Evolutionary conservation across 163 green algal genomes (phyloP), one percentile per base, ranked within the genome.

Genomic region (Coccomyxa subellipsoidea): DNA sequence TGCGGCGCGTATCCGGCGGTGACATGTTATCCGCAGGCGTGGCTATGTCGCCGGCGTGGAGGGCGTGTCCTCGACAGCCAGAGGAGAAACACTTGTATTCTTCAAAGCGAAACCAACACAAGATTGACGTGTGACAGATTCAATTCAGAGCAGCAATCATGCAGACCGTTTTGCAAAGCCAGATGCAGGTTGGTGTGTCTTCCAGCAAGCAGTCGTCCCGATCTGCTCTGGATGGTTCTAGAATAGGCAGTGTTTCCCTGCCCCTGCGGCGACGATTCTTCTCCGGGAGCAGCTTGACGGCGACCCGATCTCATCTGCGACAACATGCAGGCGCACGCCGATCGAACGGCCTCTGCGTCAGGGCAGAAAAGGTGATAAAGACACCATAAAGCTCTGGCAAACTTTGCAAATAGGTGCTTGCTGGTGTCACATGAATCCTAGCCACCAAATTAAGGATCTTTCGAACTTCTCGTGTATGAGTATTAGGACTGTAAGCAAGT

Each of bases 351-450:
- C 29, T 73, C 7, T 36, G 66, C 66, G 66, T 73, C 29, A 32
- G 66, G 18, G 66, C 66, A 73, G 66, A 73, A 23, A 73, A 73
- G 66, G 66, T 73, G 66, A 73, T 32, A 73, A 73, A 34, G 66
- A 73, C 66, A 34, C 47, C 47, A 59, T 59, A 59, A 27, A 27
- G 47, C 47, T 59, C 5, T 6, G 23, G 47, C 23, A 59, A 27
- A 59, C 23, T 23, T 59, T 59, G 47, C 2, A 59, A 59, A 59
- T n/a, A n/a, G n/a, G n/a, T n/a, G n/a, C n/a, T n/a, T n/a, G n/a
- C n/a, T n/a, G n/a, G n/a, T n/a, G n/a, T n/a, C n/a, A n/a, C n/a
- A n/a, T n/a, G n/a, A n/a, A n/a, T n/a, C n/a, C n/a, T n/a, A n/a
- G n/a, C n/a, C n/a, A n/a, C n/a, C n/a, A n/a, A n/a, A n/a, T n/a